phyloP scores from a whole-genome alignment of 2,329 filamentous ascomycete species.

The Cladosporium sp. region DNA sequence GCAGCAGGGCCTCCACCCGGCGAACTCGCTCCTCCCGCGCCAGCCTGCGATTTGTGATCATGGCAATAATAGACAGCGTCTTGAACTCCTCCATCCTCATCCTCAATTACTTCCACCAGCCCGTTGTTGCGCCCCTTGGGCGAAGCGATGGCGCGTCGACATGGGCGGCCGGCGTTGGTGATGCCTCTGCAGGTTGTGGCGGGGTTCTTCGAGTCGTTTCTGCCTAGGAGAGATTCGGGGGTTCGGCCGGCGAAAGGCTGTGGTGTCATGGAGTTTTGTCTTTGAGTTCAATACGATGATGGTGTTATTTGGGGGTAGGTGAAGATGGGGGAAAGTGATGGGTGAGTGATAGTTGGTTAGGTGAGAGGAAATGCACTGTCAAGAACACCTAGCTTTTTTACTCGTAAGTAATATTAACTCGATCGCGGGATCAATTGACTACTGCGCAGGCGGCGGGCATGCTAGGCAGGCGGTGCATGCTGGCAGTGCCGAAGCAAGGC shows the following conservation, averaged over 20 bases:
- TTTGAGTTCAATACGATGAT: background rate
- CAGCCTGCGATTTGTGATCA: constrained; percentile 89
- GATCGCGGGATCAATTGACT: constrained; percentile 4
- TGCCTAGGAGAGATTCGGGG: constrained; percentile 72
- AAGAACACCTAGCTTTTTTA: constrained; percentile 1
- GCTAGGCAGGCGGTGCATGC: constrained; percentile 1
- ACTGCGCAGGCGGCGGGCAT: background rate
- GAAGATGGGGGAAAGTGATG: background rate
- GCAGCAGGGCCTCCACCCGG: constrained; percentile 23
- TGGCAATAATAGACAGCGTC: constrained; percentile 74
- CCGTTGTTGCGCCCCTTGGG: constrained; percentile 29
- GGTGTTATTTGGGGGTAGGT: background rate
- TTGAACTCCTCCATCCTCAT: constrained; percentile 47
- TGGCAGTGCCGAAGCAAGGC: constrained; percentile 14
- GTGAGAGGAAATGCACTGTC: background rate
- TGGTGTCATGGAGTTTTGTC: background rate
- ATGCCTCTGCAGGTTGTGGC: constrained; percentile 82
- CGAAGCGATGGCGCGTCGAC: constrained; percentile 64
- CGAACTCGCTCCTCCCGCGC: background rate
- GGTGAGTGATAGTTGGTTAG: background rate
- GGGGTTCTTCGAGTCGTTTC: constrained; percentile 80
- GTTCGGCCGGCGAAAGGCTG: constrained; percentile 58
- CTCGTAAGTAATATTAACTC: background rate
- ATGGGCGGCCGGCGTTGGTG: constrained; percentile 75
- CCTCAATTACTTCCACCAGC: constrained; percentile 39